Evolutionary conservation across 2,329 filamentous ascomycete species (phyloP), one percentile per base, ranked within the genome.

Genomic region (Apiospora pterosperma): DNA sequence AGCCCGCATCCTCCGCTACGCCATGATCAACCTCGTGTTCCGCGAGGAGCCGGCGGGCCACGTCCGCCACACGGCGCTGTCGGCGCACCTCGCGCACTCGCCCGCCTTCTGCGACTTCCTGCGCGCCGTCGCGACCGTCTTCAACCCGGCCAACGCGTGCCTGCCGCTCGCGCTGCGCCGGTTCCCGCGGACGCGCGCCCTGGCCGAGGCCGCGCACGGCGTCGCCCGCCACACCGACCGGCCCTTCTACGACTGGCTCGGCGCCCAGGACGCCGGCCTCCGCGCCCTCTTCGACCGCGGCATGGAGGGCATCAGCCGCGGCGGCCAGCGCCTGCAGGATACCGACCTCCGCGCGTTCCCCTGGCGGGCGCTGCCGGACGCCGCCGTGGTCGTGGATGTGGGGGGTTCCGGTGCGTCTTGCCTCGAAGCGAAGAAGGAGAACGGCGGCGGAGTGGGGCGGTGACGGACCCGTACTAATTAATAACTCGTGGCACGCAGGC

Each of bases 1-100:
- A 60, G 58, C 58, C 21, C 58, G 58, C 14, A 38, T 60, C 34
- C 58, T 60, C 31, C 58, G 58, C 34, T 60, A 38, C 34, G 58
- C 34, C 31, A 60, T 60, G 58, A 60, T 60, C 36, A 60, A 60
- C 58, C 36, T 5, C 58, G 14, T 39, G n/a, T 60, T 60, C 58
- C 58, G 58, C 31, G 58, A 60, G n/a, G 19, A 36, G 23, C 58
- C 58, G 5, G 58, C 34, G 11, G 31, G 34, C 34, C 58, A 23
- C 23, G 58, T 60, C 31, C 34, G 31, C 8, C 58, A 60, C 58
- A 60, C 58, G 14, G 11, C 58, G 2, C 58, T 38, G 2, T 60
- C 58, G 36, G 2, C 58, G n/a, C 58, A 60, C 36, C 58, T 60
- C 19, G 31, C 34, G 14, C 31, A 39, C 14, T 36, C 58, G 1